Evolutionary conservation across 2,329 filamentous ascomycete genomes (phyloP).

Genomic region (Phyllosticta citrichinensis): DNA sequence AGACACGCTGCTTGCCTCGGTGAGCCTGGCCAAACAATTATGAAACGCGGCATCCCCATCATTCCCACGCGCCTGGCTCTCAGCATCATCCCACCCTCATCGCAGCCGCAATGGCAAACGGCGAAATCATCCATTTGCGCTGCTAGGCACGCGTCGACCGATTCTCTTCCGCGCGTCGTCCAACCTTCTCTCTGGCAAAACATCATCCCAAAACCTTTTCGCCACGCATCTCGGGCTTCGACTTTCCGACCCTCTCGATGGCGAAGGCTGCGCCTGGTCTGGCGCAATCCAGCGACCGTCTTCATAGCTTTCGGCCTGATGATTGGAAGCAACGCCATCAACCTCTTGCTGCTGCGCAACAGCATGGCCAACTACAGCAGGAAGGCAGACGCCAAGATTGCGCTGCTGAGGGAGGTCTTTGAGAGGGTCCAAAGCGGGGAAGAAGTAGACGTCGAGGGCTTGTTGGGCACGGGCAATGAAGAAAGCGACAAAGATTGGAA

Average conservation of each 20-base stretch:
- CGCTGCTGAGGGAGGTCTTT: slow-evolving; percentile 63
- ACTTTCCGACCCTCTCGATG: not conserved
- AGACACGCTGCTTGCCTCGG: not conserved
- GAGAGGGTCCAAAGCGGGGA: slow-evolving; percentile 61
- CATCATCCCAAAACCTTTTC: slow-evolving; percentile 26
- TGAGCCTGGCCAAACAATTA: not conserved
- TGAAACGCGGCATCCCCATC: not conserved
- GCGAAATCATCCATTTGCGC: not conserved
- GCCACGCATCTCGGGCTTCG: not conserved
- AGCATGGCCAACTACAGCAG: slow-evolving; percentile 64
- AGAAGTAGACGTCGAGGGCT: slow-evolving; percentile 73
- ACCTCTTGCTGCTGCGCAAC: slow-evolving; percentile 73
- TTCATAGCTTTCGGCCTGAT: slow-evolving; percentile 62
- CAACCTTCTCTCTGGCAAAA: slow-evolving; percentile 28
- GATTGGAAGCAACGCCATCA: slow-evolving; percentile 92
- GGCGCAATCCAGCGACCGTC: slow-evolving; percentile 46
- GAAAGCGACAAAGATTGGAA: slow-evolving; percentile 79
- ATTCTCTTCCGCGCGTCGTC: slow-evolving; percentile 24
- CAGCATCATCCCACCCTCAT: not conserved
- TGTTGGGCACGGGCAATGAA: slow-evolving; percentile 67
- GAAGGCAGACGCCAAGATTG: slow-evolving; percentile 69
- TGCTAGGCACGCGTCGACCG: not conserved
- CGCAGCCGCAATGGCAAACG: slow-evolving; percentile 2
- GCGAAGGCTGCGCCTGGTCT: not conserved
- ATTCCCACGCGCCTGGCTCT: not conserved